Base-by-base conservation (phyloP, 257 asterid species). In the Solanum neorickii region DNA sequence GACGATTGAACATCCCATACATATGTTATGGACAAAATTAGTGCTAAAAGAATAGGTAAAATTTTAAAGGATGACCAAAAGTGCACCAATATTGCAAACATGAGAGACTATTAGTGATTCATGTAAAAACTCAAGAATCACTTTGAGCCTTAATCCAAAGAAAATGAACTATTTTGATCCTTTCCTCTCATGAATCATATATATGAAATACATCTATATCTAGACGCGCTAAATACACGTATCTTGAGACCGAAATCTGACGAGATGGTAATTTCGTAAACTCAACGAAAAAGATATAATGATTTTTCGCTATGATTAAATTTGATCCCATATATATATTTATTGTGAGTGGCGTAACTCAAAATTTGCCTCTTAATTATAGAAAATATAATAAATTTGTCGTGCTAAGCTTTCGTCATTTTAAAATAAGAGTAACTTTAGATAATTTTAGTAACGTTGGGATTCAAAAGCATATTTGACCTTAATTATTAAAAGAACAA, bases 181-280 rank as follows among this genome's bases (percentile, higher is more conserved):
- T 33, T 33, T 33, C 35, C 35, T 35, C 7, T 35, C 39, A 37
- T 37, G 7, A 37, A 37, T 37, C n/a, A 7, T 56, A 0, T 56
- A 18, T 56, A 0, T 2, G 11, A 56, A 4, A 18, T 56, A 56
- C n/a, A 56, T 56, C 11, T 56, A 56, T 18, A 56, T 56, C n/a
- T 18, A 18, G 5, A 56, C n/a, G 1, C 2, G 5, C 65, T 7
- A 56, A 7, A 56, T 56, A 56, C n/a, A 56, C 3, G 2, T 18
- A 52, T 56, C 0, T 18, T 18, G n/a, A 0, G 11, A 56, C 0
- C n/a, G 0, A 56, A 56, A 18, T 18, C 11, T 56, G 11, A 0
- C 11, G 3, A 18, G 3, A 56, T 2, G 4, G 5, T 52, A 52
- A 52, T 18, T 52, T 52, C 1, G 1, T 3, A 52, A 52, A 18